Percentiles rank a stretch among this genome's conserved stretches.
phyloP scores from a whole-genome alignment of 305 asterid species.

The Stenogyne calaminthoides region DNA sequence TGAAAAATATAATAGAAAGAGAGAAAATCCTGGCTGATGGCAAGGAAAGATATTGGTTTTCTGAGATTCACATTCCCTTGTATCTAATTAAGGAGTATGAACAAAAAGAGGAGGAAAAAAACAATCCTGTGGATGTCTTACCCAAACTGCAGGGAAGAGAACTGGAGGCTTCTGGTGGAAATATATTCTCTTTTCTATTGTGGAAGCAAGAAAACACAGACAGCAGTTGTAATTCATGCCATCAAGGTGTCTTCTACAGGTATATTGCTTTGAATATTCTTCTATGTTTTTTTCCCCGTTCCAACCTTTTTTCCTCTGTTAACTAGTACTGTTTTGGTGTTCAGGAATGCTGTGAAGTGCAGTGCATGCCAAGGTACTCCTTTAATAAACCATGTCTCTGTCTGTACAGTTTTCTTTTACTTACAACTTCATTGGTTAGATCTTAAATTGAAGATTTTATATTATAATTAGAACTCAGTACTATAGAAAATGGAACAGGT shows the following conservation, averaged over 20 bases:
- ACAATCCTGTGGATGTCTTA: slow-evolving; percentile 39
- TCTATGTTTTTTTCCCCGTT: slow-evolving; percentile 10
- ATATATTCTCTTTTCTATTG: slow-evolving; percentile 59
- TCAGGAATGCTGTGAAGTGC: slow-evolving; percentile 84
- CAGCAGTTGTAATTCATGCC: slow-evolving; percentile 65
- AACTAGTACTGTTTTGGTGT: slow-evolving; percentile 33
- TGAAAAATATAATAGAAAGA: slow-evolving; percentile 69
- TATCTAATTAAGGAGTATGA: slow-evolving; percentile 84
- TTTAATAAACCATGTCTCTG: slow-evolving; percentile 24
- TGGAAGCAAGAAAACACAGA: slow-evolving; percentile 59
- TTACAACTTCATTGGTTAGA: background rate
- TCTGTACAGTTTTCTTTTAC: slow-evolving; percentile 11
- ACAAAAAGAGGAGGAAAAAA: slow-evolving; percentile 48
- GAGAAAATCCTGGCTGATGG: slow-evolving; percentile 61
- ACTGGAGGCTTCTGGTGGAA: slow-evolving; percentile 51
- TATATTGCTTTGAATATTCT: slow-evolving; percentile 38
- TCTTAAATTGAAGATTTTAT: slow-evolving; percentile 13
- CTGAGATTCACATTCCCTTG: slow-evolving; percentile 76
- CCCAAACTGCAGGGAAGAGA: slow-evolving; percentile 54
- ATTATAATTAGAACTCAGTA: background rate
- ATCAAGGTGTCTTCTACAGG: slow-evolving; percentile 62
- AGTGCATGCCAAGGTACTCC: slow-evolving; percentile 80
- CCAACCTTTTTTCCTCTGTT: background rate
- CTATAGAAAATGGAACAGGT: background rate
- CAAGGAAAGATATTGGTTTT: slow-evolving; percentile 83